Evolutionary conservation across 202 grass and related monocot species (phyloP).

Genomic region (Dendrocalamus latiflorus): DNA sequence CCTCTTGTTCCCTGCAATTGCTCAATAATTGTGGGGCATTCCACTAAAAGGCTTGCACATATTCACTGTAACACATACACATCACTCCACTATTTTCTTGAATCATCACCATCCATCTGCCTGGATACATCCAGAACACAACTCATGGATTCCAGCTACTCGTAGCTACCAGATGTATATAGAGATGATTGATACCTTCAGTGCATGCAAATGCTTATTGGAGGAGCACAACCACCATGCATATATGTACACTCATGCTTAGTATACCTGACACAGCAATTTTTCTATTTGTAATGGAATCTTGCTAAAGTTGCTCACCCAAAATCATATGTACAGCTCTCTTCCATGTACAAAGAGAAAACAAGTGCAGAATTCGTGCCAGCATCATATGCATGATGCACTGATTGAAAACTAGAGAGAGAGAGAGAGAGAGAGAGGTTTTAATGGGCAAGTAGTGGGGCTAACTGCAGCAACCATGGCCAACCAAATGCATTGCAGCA

Average conservation of each 20-base stretch:
- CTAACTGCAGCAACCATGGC: constrained; percentile 11
- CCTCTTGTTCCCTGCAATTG: constrained; percentile 49
- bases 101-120: constrained; percentile 11
- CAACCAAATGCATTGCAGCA: constrained; percentile 24
- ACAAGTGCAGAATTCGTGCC: not conserved
- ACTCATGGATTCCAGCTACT: not conserved
- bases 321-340: not conserved
- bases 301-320: not conserved
- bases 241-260: not conserved
- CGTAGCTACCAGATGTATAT: not conserved
- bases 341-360: constrained; percentile 4
- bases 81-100: not conserved
- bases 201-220: not conserved
- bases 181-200: not conserved
- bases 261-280: not conserved
- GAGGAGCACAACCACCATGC: not conserved
- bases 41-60: constrained; percentile 9
- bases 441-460: constrained; percentile 38
- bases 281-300: constrained; percentile 16
- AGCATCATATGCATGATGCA: constrained; percentile 32
- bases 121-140: not conserved
- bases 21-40: constrained; percentile 50
- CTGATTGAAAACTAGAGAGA: constrained; percentile 31
- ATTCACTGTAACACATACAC: not conserved
- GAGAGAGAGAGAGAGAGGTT: no score